These are phyloP conservation scores for Phaffomyces opuntiae DNA, from an alignment of 805 yeast genomes.

Conservation along the genomic window DNA sequence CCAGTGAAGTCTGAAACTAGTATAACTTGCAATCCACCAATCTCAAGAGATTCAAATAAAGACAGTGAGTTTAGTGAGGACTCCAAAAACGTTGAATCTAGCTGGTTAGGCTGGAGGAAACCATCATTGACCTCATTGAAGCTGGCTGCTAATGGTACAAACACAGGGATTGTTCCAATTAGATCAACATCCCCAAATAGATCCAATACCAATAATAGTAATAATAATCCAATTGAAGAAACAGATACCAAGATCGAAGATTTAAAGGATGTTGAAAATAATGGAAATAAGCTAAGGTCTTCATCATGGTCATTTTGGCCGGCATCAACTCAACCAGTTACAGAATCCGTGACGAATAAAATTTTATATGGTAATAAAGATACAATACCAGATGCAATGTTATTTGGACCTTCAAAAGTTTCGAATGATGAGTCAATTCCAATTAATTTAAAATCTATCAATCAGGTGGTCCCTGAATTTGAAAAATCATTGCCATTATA, in stretches of 20 bases:
- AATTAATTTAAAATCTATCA: slow-evolving; percentile 5
- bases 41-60: neutral
- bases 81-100: neutral
- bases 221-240: slow-evolving; percentile 1
- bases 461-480: slow-evolving; percentile 22
- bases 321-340: neutral
- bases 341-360: slow-evolving; percentile 10
- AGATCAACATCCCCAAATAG: neutral
- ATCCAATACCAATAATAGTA: no score
- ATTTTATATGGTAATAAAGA: slow-evolving; percentile 8
- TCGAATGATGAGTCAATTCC: neutral
- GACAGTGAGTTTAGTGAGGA: neutral
- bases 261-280: slow-evolving; percentile 2
- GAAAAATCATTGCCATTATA: slow-evolving; percentile 19
- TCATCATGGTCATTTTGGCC: slow-evolving; percentile 25
- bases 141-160: slow-evolving; percentile 11
- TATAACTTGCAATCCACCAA: neutral
- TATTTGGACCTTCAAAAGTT: slow-evolving; percentile 16
- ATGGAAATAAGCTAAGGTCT: slow-evolving; percentile 1
- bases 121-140: slow-evolving; percentile 18
- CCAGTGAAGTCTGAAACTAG: slow-evolving; percentile 1
- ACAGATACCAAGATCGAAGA: neutral
- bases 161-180: slow-evolving; percentile 18
- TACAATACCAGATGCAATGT: slow-evolving; percentile 17
- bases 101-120: slow-evolving; percentile 21